Evolutionary conservation across 2,329 filamentous ascomycete species (phyloP), one percentile per base, ranked within the genome.

Genomic region (Tolypocladium capitatum): DNA sequence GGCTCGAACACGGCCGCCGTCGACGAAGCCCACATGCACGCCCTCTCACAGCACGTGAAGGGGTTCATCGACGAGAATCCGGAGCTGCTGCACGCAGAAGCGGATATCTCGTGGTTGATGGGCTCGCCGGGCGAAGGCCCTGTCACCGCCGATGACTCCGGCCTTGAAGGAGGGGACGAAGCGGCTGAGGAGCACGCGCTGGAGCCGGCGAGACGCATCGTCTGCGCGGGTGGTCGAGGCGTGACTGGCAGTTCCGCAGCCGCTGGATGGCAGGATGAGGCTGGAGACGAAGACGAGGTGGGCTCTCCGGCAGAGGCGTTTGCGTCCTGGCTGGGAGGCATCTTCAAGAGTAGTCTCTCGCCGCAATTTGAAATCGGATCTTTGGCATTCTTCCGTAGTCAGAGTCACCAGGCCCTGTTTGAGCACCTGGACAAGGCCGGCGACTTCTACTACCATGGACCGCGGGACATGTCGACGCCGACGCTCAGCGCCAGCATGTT

Each of bases 1-100:
- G 87, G 76, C 13, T 79, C 78, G 59, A 78, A 73, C 50, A 71
- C 73, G 58, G 68, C 69, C 24, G 67, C 70, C 38, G 59, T 74
- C 28, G 68, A 72, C 47, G 66, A 71, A 46, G 65, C 65, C 6
- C 63, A 66, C 30, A 62, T 69, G 44, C 63, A 65, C 11, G 64
- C 61, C 4, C 62, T 77, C 16, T 75, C 72, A 61, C 63, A 67
- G 16, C 65, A 63, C 7, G 71, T 73, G 24, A 65, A 62, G 46
- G 56, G 61, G 0, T 78, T 76, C 52, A 67, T 74, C 49, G 64
- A 68, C 24, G 57, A 64, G 13, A 62, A 76, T 46, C 60, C 64
- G 34, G 59, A 71, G 38, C 56, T 73, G 30, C 55, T 75, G 32
- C 66, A 74, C 55, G 59, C 66, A n/a, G 65, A 74, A 30, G 71